A percentile compares a stretch with the other conserved stretches of the same genome.
Evolutionary conservation across 345 rosid genomes (phyloP).

Genomic region (Salix caprea): DNA sequence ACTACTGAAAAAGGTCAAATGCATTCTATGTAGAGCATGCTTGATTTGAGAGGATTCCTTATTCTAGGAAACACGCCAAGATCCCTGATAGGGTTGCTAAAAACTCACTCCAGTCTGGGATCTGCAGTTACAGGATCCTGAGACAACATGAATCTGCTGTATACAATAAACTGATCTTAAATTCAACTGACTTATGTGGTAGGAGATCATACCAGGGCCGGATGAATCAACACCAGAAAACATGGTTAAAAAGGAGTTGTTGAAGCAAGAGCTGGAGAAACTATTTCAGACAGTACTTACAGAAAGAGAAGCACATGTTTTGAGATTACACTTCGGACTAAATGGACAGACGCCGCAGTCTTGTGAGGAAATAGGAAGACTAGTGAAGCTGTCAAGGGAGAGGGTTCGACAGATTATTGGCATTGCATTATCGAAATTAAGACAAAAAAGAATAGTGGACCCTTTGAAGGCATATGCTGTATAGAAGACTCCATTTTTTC

Average conservation of each 20-base stretch:
- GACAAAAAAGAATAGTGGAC: conserved; percentile 22
- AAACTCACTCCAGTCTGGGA: background rate
- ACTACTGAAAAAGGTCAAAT: background rate
- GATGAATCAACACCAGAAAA: conserved; percentile 42
- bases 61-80: background rate
- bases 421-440: conserved; percentile 38
- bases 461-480: conserved; percentile 28
- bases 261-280: conserved; percentile 18
- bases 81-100: background rate
- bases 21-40: background rate
- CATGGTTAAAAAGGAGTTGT: conserved; percentile 30
- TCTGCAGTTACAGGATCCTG: background rate
- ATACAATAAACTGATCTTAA: background rate
- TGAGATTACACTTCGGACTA: conserved; percentile 41
- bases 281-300: conserved; percentile 10
- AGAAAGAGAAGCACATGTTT: conserved; percentile 36
- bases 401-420: conserved; percentile 47
- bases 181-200: background rate
- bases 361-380: conserved; percentile 40
- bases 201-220: conserved; percentile 55
- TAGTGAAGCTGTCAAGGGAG: conserved; percentile 47
- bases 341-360: conserved; percentile 46
- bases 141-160: background rate
- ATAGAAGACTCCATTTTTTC: conserved; percentile 25
- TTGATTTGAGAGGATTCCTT: background rate